Evolutionary conservation across 306 rosid genomes (phyloP).

Genomic region (Macrotyloma uniflorum): DNA sequence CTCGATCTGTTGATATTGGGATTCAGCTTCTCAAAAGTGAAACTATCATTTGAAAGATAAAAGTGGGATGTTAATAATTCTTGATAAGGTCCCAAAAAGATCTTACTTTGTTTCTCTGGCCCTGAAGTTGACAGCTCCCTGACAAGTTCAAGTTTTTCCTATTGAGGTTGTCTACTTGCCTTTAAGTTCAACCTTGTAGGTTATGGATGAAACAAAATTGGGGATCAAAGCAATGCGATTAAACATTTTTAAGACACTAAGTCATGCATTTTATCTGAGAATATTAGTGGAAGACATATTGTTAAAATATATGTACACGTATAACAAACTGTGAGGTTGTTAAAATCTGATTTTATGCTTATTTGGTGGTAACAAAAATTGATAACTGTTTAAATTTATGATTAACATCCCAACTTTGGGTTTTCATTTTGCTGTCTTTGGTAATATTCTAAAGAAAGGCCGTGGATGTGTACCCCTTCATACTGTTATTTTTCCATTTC

Average conservation of each 20-base stretch:
- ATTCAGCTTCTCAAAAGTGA: not conserved
- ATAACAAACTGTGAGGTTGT: not conserved
- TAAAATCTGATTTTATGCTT: not conserved
- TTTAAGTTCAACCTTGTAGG: not conserved
- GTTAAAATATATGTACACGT: not conserved
- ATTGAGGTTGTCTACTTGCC: slow-evolving; percentile 1
- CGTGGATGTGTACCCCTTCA: not conserved
- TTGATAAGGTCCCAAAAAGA: not conserved
- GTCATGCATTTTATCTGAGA: not conserved
- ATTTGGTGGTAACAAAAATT: not conserved
- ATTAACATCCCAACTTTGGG: not conserved
- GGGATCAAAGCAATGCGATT: not conserved
- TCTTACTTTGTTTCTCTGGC: slow-evolving; percentile 22
- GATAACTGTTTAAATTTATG: not conserved
- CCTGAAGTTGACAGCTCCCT: not conserved
- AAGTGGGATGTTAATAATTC: not conserved
- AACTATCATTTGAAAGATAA: not conserved
- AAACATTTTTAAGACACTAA: not conserved
- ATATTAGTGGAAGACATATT: not conserved
- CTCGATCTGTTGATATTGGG: not conserved
- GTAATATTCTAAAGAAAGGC: not conserved
- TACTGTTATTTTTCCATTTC: slow-evolving; percentile 2
- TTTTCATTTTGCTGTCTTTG: not conserved
- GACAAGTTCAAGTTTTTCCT: not conserved
- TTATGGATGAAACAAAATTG: not conserved